These are phyloP conservation scores for Teratosphaeriaceae sp. DNA, from an alignment of 2,329 filamentous ascomycete species.

Conservation along the genomic window DNA sequence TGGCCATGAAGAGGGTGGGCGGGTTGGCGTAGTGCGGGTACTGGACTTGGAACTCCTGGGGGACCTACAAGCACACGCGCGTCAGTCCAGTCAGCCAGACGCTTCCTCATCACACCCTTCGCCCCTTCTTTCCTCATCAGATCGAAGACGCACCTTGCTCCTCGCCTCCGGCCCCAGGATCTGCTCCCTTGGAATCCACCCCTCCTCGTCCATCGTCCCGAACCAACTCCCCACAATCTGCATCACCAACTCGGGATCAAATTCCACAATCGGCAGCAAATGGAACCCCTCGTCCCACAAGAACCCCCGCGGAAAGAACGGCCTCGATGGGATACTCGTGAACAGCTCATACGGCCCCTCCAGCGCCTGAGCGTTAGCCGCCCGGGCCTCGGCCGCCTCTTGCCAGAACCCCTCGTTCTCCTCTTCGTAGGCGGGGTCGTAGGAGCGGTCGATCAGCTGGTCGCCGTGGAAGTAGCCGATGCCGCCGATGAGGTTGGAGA, in stretches of 20 bases:
- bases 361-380: constrained; percentile 57
- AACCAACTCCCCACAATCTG: constrained; percentile 96
- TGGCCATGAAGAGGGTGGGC: constrained; percentile 83
- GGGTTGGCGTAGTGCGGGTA: constrained; percentile 98
- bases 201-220: constrained; percentile 89
- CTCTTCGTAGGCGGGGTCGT: constrained; percentile 89
- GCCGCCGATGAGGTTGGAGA: constrained; percentile 89
- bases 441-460: constrained; percentile 81
- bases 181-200: constrained; percentile 95
- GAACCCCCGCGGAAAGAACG: constrained; percentile 95
- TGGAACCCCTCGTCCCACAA: constrained; percentile 99
- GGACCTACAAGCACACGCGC: no score
- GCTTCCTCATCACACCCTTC: no score
- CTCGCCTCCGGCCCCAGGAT: constrained; percentile 87
- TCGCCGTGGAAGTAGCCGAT: constrained; percentile 94
- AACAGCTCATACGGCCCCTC: constrained; percentile 86
- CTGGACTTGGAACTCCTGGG: constrained; percentile 84
- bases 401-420: constrained; percentile 95
- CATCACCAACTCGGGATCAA: constrained; percentile 80
- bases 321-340: constrained; percentile 82
- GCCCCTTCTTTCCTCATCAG: no score
- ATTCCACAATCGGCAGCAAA: constrained; percentile 81
- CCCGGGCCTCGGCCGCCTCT: constrained; percentile 74
- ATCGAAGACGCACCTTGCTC: no score
- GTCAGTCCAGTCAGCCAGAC: no score